Evolutionary conservation across 257 asterid genomes (phyloP).

Genomic region (Solanum tacnaense): DNA sequence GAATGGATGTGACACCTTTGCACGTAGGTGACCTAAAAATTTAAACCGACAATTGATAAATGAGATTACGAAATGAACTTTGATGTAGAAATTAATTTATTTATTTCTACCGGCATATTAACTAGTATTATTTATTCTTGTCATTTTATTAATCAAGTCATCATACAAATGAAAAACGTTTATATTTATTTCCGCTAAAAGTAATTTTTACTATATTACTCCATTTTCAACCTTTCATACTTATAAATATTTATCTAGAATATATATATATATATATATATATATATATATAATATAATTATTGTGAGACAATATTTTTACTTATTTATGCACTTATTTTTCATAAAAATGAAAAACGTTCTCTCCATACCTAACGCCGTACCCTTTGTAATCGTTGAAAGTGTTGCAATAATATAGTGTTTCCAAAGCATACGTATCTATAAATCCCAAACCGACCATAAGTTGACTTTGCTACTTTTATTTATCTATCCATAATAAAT

Average conservation of each 20-base stretch:
- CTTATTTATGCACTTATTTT: neutral
- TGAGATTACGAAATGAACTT: neutral
- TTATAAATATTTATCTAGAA: no score
- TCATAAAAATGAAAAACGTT: neutral
- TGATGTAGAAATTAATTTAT: neutral
- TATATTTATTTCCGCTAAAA: rapidly evolving
- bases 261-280: no score
- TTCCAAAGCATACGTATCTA: neutral
- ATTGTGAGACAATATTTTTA: neutral
- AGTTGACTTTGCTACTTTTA: neutral
- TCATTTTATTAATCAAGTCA: neutral
- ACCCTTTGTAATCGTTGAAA: neutral
- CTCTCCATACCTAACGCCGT: neutral
- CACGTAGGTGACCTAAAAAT: neutral
- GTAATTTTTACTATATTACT: no score
- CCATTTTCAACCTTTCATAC: no score
- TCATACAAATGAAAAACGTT: neutral
- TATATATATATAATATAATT: no score
- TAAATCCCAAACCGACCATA: neutral
- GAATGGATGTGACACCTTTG: neutral
- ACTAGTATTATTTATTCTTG: neutral
- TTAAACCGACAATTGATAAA: neutral
- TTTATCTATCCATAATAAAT: neutral
- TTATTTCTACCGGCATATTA: neutral
- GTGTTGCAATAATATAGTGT: neutral